A percentile compares a stretch with the other conserved stretches of the same genome.
Conservation (phyloP, 2,329 filamentous ascomycete genomes). For the Clarireedia sp. region DNA sequence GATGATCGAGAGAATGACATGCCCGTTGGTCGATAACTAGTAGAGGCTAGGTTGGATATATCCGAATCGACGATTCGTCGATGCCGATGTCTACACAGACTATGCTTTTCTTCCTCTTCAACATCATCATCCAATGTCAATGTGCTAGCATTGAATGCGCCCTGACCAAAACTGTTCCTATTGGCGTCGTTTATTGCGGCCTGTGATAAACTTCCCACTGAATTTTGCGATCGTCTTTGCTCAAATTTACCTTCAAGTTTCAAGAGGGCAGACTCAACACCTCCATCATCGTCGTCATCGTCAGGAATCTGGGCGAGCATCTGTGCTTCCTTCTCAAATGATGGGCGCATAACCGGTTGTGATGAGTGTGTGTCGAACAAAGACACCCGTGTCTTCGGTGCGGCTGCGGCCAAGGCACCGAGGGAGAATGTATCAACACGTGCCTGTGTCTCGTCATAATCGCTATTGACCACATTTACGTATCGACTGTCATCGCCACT, state of each 20-base stretch:
- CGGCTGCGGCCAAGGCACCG: conserved; percentile 47
- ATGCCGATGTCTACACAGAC: conserved; percentile 39
- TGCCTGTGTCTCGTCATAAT: conserved; percentile 32
- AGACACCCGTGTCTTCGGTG: conserved; percentile 41
- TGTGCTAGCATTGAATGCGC: conserved; percentile 20
- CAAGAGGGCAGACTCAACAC: conserved; percentile 82
- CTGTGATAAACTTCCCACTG: conserved; percentile 10
- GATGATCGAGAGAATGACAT: conserved; percentile 21
- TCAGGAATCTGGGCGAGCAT: conserved; percentile 84
- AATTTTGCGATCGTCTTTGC: conserved; percentile 35
- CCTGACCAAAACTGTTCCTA: conserved; percentile 24
- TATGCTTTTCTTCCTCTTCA: conserved; percentile 34
- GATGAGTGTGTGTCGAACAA: conserved; percentile 56
- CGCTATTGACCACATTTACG: conserved; percentile 37
- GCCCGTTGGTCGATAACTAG: conserved; percentile 20
- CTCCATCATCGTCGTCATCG: conserved; percentile 68
- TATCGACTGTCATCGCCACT: conserved; percentile 36
- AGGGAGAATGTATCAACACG: conserved; percentile 46
- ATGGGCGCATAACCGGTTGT: conserved; percentile 57
- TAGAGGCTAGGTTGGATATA: conserved; percentile 24
- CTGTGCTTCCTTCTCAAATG: conserved; percentile 82
- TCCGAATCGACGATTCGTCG: conserved; percentile 38
- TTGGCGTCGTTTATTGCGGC: conserved; percentile 8
- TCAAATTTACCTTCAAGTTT: conserved; percentile 87
- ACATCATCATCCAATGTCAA: conserved; percentile 14